Evolutionary conservation across 208 protist genomes (phyloP).

Genomic region (Leishmania aethiopica): DNA sequence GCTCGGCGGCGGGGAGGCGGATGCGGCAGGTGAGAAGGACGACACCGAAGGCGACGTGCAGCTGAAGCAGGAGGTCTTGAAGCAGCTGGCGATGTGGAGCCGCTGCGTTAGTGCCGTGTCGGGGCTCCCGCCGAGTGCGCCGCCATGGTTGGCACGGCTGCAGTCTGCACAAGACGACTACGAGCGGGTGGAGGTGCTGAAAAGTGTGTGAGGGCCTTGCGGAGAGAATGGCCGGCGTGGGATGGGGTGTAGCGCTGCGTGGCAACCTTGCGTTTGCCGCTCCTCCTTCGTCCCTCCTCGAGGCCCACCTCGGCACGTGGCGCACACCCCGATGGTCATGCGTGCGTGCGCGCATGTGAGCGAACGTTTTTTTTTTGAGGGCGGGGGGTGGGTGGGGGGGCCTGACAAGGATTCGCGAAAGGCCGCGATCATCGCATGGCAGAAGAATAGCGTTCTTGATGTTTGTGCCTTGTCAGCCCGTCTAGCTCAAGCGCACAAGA

Average conservation of each 20-base stretch:
- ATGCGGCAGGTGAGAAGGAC: neutral
- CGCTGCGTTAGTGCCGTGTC: constrained; percentile 19
- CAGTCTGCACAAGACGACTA: constrained; percentile 50
- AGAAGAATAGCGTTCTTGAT: neutral
- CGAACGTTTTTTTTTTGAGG: neutral
- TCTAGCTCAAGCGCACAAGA: neutral
- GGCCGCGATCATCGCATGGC: neutral
- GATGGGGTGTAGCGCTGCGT: neutral
- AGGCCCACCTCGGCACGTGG: neutral
- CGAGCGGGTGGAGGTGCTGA: constrained; percentile 51
- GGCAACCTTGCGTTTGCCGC: neutral
- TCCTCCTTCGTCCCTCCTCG: neutral
- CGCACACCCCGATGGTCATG: neutral
- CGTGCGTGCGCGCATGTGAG: neutral
- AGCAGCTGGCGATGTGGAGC: constrained; percentile 45
- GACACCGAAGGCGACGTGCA: constrained; percentile 14
- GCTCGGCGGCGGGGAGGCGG: constrained; percentile 7
- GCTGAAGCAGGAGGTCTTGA: constrained; percentile 23
- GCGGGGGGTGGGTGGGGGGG: too few species aligned
- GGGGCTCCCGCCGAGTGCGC: constrained; percentile 19
- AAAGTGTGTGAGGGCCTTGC: constrained; percentile 10
- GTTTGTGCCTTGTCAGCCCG: neutral
- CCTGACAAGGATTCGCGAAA: neutral
- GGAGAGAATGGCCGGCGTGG: neutral
- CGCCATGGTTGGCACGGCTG: constrained; percentile 38